These are phyloP conservation scores for Phylloporus arenicola DNA, from an alignment of 768 basidiomycete species.

Conservation along the genomic window DNA sequence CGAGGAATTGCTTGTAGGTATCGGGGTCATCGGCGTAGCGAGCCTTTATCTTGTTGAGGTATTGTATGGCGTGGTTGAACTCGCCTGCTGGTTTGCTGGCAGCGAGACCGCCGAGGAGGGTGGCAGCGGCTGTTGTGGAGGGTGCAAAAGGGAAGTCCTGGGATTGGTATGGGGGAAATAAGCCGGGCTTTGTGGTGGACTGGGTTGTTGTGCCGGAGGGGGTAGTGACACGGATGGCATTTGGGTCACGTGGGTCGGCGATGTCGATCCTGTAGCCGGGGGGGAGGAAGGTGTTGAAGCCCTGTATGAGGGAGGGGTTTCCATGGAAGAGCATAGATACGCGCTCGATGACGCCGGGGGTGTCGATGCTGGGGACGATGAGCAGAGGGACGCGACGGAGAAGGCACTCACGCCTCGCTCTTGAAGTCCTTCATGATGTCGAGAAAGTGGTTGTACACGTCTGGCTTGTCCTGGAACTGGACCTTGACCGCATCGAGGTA, in stretches of 20 bases:
- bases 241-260: conserved; percentile 61
- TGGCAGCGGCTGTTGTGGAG: conserved; percentile 56
- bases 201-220: conserved; percentile 70
- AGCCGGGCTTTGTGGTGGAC: conserved; percentile 41
- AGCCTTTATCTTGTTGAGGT: conserved; percentile 97
- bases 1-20: conserved; percentile 86
- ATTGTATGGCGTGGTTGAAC: conserved; percentile 93
- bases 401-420: conserved; percentile 70
- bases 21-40: conserved; percentile 86
- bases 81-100: conserved; percentile 55
- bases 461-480: conserved; percentile 84
- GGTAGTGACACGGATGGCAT: conserved; percentile 77
- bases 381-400: neutral
- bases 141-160: conserved; percentile 42
- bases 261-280: conserved; percentile 91
- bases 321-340: conserved; percentile 91
- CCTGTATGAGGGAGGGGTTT: conserved; percentile 85
- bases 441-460: conserved; percentile 90
- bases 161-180: conserved; percentile 36
- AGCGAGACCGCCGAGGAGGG: conserved; percentile 58
- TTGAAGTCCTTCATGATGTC: conserved; percentile 99
- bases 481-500: conserved; percentile 94
- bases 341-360: conserved; percentile 93
- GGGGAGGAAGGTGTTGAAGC: conserved; percentile 97
- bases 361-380: conserved; percentile 71